Evolutionary conservation across 2,329 filamentous ascomycete species (phyloP), one percentile per base, ranked within the genome.

Genomic region (Ciborinia camelliae): DNA sequence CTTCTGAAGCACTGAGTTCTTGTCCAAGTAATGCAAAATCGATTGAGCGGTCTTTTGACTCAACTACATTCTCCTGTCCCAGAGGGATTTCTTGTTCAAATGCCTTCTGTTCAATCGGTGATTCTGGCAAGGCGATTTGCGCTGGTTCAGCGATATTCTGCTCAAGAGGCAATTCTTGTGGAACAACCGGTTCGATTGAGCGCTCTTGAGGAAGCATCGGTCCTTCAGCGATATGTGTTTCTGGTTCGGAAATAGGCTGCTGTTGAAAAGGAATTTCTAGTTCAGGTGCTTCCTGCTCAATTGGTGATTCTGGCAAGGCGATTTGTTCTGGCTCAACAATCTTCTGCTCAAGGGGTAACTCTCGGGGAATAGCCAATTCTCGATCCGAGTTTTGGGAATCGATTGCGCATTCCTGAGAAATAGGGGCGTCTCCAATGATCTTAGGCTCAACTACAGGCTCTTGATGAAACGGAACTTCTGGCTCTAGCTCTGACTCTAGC

Each of bases 101-200:
- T 32, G 20, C n/a, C 32, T 57, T 10, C 20, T 32, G 39, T 9
- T 32, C 26, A 23, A 57, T 30, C 1, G 54, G 54, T 23, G 54
- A 57, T 32, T 57, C 28, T 32, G 54, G 39, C 39, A 57, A 32
- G 6, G 54, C 39, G n/a, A 57, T 45, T 32, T 57, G 39, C 9
- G 18, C 28, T 57, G 54, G 54, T 14, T 57, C 39, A 28, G 28
- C 3, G n/a, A 9, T 15, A 8, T 47, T 47, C n/a, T 26, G 28
- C 35, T 2, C 55, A 35, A 35, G 15, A 10, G 14, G 28, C 30
- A 35, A 18, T 47, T 47, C 55, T 47, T 15, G 15, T 18, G 30
- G 28, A 45, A 23, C 5, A 6, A 35, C 20, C 14, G n/a, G 14
- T 26, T 26, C 55, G n/a, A 35, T 18, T 26, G 3, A 7, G 30